These are phyloP conservation scores for Corymbia maculata DNA, from an alignment of 345 rosid genomes.

Conservation along the genomic window DNA sequence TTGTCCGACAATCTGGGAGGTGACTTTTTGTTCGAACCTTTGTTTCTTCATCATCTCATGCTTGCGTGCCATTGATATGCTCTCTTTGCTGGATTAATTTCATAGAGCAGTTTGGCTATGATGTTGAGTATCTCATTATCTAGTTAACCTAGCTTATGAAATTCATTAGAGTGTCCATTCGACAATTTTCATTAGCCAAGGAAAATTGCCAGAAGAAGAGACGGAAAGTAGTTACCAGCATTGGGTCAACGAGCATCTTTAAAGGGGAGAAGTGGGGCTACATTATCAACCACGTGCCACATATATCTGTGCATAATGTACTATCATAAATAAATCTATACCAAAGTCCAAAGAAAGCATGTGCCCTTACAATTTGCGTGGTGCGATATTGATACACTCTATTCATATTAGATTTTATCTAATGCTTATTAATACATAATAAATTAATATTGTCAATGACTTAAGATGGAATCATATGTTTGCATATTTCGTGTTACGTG, in stretches of 20 bases:
- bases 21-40: not conserved
- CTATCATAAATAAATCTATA: not conserved
- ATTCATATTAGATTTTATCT: not conserved
- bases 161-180: not conserved
- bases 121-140: not conserved
- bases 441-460: too few relatives aligned
- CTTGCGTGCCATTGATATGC: not conserved
- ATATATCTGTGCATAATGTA: not conserved
- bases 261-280: not conserved
- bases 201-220: not conserved
- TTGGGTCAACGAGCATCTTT: not conserved
- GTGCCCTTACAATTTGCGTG: not conserved
- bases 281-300: not conserved
- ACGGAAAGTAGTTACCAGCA: not conserved
- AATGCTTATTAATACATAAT: not conserved
- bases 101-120: not conserved
- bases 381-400: not conserved
- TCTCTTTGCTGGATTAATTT: not conserved
- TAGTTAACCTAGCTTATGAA: not conserved
- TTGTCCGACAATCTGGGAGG: not conserved
- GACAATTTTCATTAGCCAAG: not conserved
- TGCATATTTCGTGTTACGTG: too few relatives aligned
- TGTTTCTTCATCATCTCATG: not conserved
- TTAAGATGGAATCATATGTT: not conserved
- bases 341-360: not conserved